Evolutionary conservation across 2,329 filamentous ascomycete species (phyloP).

Genomic region (Fusarium dimerum): DNA sequence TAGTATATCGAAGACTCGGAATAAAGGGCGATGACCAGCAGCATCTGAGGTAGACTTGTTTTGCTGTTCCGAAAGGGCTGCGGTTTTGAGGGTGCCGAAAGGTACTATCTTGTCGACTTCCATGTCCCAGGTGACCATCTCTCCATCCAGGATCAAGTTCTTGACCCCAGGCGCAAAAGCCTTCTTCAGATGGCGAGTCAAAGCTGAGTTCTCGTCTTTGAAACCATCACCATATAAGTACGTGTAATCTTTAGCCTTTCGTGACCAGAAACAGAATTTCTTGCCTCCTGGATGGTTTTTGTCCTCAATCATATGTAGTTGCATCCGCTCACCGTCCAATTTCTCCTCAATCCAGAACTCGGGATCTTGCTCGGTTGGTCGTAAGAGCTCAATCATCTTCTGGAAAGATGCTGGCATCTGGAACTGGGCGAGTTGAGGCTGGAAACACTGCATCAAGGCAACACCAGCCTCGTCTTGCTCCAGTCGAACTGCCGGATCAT

Average conservation of each 20-base stretch:
- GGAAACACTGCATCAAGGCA: conserved; percentile 89
- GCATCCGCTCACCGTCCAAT: conserved; percentile 94
- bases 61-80: conserved; percentile 76
- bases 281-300: conserved; percentile 66
- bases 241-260: conserved; percentile 95
- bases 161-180: conserved; percentile 78
- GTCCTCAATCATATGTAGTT: conserved; percentile 86
- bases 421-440: conserved; percentile 92
- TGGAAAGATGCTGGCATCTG: conserved; percentile 78
- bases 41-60: conserved; percentile 56
- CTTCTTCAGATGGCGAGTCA: conserved; percentile 76
- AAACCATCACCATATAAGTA: conserved; percentile 85
- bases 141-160: conserved; percentile 90
- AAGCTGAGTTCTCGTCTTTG: conserved; percentile 70
- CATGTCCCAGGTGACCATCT: conserved; percentile 99
- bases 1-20: conserved; percentile 87
- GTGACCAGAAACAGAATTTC: conserved; percentile 86
- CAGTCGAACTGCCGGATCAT: conserved; percentile 70
- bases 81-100: conserved; percentile 92
- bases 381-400: conserved; percentile 71
- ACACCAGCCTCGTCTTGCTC: conserved; percentile 76
- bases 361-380: conserved; percentile 66
- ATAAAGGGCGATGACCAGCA: conserved; percentile 64
- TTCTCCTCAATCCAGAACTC: conserved; percentile 99
- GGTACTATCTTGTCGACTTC: conserved; percentile 79